Evolutionary conservation across 257 asterid species (phyloP).

Genomic region (Jasminum sambac): DNA sequence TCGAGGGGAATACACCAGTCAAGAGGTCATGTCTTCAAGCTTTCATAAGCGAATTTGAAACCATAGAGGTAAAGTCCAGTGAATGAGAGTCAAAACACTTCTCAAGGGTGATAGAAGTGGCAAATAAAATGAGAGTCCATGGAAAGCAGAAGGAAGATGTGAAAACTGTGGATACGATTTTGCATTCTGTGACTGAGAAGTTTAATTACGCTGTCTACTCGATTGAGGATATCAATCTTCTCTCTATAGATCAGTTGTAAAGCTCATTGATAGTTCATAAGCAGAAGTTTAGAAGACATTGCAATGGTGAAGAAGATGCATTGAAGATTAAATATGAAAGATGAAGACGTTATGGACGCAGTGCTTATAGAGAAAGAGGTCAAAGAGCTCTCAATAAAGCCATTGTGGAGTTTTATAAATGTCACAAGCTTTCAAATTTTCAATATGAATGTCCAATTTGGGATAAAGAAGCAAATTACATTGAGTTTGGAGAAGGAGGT

Average conservation of each 20-base stretch:
- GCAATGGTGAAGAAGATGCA: too few relatives aligned
- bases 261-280: too few relatives aligned
- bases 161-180: too few relatives aligned
- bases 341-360: background rate
- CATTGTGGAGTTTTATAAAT: slow-evolving; percentile 5
- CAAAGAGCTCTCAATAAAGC: background rate
- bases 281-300: too few relatives aligned
- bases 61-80: too few relatives aligned
- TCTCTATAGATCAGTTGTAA: too few relatives aligned
- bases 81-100: background rate
- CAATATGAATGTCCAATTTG: slow-evolving; percentile 2
- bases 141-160: background rate
- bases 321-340: background rate
- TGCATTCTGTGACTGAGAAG: too few relatives aligned
- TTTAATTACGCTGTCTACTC: too few relatives aligned
- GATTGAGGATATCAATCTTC: too few relatives aligned
- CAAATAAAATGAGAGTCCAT: slow-evolving; percentile 1
- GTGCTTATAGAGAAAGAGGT: background rate
- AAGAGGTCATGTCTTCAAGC: too few relatives aligned
- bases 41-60: too few relatives aligned
- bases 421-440: slow-evolving; percentile 9
- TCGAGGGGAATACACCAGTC: too few relatives aligned
- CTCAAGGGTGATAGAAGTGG: background rate
- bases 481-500: background rate
- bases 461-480: background rate